Evolutionary conservation across 1,139 yeast genomes (phyloP), one percentile per base, ranked within the genome.

Genomic region (Debaryomyces coudertii): DNA sequence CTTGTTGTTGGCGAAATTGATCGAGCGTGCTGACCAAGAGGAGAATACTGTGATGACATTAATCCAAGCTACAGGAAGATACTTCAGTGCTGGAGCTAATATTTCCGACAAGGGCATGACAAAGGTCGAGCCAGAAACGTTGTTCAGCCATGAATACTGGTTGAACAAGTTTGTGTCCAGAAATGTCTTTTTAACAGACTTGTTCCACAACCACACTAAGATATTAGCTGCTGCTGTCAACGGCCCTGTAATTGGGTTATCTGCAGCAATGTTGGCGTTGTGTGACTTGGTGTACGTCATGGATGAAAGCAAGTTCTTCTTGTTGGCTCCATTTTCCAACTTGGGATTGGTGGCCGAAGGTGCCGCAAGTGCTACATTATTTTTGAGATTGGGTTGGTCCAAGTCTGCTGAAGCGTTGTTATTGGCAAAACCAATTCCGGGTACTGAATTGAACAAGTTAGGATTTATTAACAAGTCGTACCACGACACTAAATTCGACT

Each of bases 271-370:
- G 44, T 85, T 89, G 24, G 80, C 87, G 20, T 71, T 87, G 49
- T 83, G 89, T 63, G 97, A 90, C 64, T 76, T 90, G 55, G 75
- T 90, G 27, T 88, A 87, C 58, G 87, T 86, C 18, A 77, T 72
- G 56, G 82, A 85, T 52, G 83, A 80, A 47, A 56, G 61, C 34
- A 72, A 81, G 48, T 79, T 85, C 44, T 87, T 73, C 63, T 53
- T 87, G 49, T 76, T 85, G 60, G 77, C 86, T 23, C 97, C 97
- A 12, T 90, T 90, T 65, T 82, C 93, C 44, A 86, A 85, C 62
- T 77, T 90, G 57, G 96, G 96, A 2, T 76, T 90, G 56, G 93
- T 87, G 4, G 82, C 89, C 49, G 97, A 90, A 66, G 96, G 96
- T 48, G 90, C 84, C 5, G 71, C 90, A 3, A 82, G 90, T 7